Evolutionary conservation across 805 yeast genomes (phyloP), one percentile per base, ranked within the genome.

Genomic region (Lachancea sp.): DNA sequence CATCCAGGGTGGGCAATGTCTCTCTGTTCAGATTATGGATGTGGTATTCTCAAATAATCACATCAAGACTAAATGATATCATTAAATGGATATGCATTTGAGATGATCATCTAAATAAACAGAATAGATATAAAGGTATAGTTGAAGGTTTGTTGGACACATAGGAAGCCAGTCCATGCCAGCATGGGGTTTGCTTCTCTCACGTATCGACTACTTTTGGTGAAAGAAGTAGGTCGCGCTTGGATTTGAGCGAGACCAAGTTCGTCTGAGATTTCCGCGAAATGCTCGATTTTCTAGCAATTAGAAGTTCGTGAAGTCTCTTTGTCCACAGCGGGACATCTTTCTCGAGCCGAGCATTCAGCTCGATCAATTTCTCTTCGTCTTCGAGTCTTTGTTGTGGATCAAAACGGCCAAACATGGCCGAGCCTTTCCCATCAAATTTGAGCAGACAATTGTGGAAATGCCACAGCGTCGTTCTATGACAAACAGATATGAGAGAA

Each of bases 401-500:
- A 63, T 89, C 80, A 44, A 90, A 76, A 51, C 74, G 73, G 4
- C 72, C 71, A 59, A 78, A 78, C 16, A 73, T 61, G 57, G 82
- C 85, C 7, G 79, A 79, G 2, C 91, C 91, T 57, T 78, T 77
- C n/a, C 95, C 95, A 58, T 84, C 90, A 59, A 90, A 87, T 62
- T 88, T 89, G 52, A 90, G 71, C 46, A 90, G 76, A 55, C 78
- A 76, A 50, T 82, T 77, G 64, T 90, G 98, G 70, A 87, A 90
- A 62, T 85, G 85, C 96, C 96, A 90, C 50, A 90, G 69, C 5
- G 95, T 86, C 3, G 95, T 83, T 52, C 97, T 73, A 65, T 90
- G 98, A 40, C 96, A 93, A 9, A 90, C 97, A 0, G 96, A 87
- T 32, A 90, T 68, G 16, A 90, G 74, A 0, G 96, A 85, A 46